Percentiles rank a stretch among this genome's conserved stretches.
Evolutionary conservation across 1,284 basidiomycete genomes (phyloP).

Genomic region (Pseudozyma flocculosa): DNA sequence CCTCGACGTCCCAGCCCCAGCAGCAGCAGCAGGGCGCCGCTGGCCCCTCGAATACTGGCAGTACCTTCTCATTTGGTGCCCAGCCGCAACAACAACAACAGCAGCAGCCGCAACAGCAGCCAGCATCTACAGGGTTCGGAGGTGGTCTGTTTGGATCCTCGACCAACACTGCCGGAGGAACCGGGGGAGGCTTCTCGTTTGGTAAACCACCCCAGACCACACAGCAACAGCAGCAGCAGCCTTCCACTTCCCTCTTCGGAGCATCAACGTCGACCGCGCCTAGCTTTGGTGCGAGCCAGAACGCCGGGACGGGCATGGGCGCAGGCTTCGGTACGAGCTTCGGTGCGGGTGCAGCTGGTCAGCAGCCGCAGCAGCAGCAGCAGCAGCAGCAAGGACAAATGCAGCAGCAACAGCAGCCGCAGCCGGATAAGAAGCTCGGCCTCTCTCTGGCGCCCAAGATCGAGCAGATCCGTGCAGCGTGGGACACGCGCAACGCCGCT

Average conservation of each 20-base stretch:
- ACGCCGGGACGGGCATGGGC: too few relatives aligned
- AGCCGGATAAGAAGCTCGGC: slow-evolving; percentile 47
- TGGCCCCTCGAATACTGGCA: too few relatives aligned
- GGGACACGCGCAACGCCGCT: slow-evolving; percentile 47
- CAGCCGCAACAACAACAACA: slow-evolving; percentile 20
- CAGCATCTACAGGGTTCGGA: slow-evolving; percentile 1
- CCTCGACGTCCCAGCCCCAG: slow-evolving; percentile 3
- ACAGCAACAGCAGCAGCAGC: slow-evolving; percentile 10
- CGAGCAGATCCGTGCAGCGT: slow-evolving; percentile 48
- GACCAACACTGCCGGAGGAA: slow-evolving; percentile 1
- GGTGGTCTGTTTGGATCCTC: slow-evolving; percentile 2
- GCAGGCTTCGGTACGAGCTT: too few relatives aligned
- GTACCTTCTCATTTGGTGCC: slow-evolving; percentile 25
- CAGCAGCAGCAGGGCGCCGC: slow-evolving; percentile 13
- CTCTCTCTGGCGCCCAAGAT: slow-evolving; percentile 33
- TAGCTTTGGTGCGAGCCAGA: slow-evolving; percentile 1
- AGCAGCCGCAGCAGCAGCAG: slow-evolving; percentile 7
- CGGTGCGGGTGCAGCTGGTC: slow-evolving; percentile 1
- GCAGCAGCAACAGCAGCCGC: slow-evolving; percentile 1
- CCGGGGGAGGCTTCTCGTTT: slow-evolving; percentile 21
- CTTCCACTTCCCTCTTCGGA: slow-evolving; percentile 24
- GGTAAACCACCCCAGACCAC: slow-evolving; percentile 13
- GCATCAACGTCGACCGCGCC: slow-evolving; percentile 16
- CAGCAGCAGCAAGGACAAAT: not conserved
- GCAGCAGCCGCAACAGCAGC: slow-evolving; percentile 17